Base-by-base conservation (phyloP, 768 basidiomycete species). In the Suillus alpinus region DNA sequence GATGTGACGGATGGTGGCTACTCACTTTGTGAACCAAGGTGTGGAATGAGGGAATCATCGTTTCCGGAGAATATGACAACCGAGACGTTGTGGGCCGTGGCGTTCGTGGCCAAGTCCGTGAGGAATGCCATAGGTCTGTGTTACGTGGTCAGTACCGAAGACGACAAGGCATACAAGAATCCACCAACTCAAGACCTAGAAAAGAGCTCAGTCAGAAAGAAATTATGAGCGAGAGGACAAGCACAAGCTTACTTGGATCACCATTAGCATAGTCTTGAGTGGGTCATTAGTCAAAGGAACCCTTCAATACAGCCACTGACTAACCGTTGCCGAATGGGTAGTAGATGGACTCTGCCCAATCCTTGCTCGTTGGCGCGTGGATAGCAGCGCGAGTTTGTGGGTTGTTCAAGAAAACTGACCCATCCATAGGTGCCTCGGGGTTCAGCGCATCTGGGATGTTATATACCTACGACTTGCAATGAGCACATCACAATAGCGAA, bases 41-140 rank as follows among this genome's bases (percentile, higher is more conserved):
- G 88, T 1, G 87, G 76, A 52, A 88, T 75, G 26, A 89, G 81
- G 7, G 83, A 75, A 69, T 91, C 89, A 62, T 88, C 85, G 65
- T 90, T 90, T 14, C 84, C 89, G 29, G 87, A 88, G 68, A 75
- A 89, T 16, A 89, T 69, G 10, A 89, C 73, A n/a, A 89, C 71
- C 1, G 76, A 74, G 29, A 91, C 71, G 29, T 76, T 70, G 6
- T 80, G 80, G 1, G 75, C 76, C 0, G 86, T 80, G 23, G 84
- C 82, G 62, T 89, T 89, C 13, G 83, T 80, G 4, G 88, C 87
- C n/a, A 89, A 78, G 32, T 86, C 86, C 0, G 80, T 77, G 34
- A 90, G 73, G 71, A 88, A 88, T 26, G 74, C 78, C 78, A 87
- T 87, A 5, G 88, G 82, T 63, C 86, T 88, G 55, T 6, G 55